Base-by-base conservation (phyloP, 768 basidiomycete species). In the Amanita exitialis region DNA sequence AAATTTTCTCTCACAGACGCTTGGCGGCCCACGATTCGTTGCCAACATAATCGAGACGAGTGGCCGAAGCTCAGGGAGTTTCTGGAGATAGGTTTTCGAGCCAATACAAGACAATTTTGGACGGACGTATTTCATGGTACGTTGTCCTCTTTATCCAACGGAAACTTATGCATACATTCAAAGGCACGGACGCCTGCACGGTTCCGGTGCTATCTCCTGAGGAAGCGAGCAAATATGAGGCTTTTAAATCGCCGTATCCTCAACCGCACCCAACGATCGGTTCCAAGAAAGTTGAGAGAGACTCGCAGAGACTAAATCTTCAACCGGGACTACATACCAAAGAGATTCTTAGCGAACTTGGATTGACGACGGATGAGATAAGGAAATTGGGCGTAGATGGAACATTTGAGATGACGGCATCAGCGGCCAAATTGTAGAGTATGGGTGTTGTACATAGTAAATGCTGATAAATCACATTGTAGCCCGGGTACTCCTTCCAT, bases 171-270 rank as follows among this genome's bases (percentile, higher is more conserved):
- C n/a, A 35, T 7, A 8, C 3, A 39, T 52, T 28, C 41, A 8
- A 58, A 89, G 86, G 74, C 25, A 82, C 76, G 10, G 87, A 90
- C 53, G 81, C 84, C 6, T 90, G 87, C 59, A 75, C 74, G 8
- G 65, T 85, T 12, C 86, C 87, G 0, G 82, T 90, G 27, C 69
- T 89, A 23, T 72, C 77, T 4, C 75, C 82, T 0, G 58, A 65
- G 21, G 86, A 90, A 70, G 85, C 83, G 4, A 73, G 70, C 1
- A 64, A 61, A 28, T 61, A 75, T 21, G 65, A 72, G 51, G 57
- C 69, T 12, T 58, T 69, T 3, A 64, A 76, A 16, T 82, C 84
- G 4, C 57, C 62, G n/a, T 72, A 75, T 38, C 82, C 83, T 58
- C 80, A 81, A 15, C 62, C 60, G 25, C 59, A 20, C 20, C 34